Base-by-base conservation (phyloP, 257 asterid genomes). In the Fraxinus quadrangulata region DNA sequence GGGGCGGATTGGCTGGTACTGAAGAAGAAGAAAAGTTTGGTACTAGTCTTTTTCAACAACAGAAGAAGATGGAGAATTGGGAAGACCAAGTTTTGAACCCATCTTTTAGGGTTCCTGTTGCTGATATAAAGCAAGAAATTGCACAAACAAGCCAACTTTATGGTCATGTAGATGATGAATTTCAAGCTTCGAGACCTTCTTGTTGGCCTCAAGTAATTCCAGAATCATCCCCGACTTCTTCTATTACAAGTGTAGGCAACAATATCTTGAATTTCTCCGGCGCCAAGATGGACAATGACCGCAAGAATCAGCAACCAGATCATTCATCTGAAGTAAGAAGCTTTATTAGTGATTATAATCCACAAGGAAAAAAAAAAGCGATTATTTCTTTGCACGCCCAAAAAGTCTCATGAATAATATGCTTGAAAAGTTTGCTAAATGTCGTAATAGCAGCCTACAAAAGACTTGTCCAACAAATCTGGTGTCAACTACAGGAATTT, bases 31-130 rank as follows among this genome's bases (percentile, higher is more conserved):
- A 90, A 77, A 85, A 92, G 79, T 86, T 66, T 61, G 91, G 88
- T 23, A 87, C 72, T 1, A 76, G 88, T 83, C 84, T 84, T 71
- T 93, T 86, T 84, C 90, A 86, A 40, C 87, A 86, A 17, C 85
- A 84, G 72, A 89, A 89, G 92, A 90, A 92, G 81, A 31, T 89
- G 82, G 96, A 92, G 71, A 92, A 81, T 65, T 90, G 98, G 97
- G 97, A 90, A 77, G 91, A 87, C 45, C 93, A 89, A 76, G 86
- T 80, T 39, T 59, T 88, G 81, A 85, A 79, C 67, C 84, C 90
- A 42, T 21, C 84, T 69, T 81, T 85, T 51, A 85, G 89, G 84
- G 73, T 54, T 83, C 66, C 77, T 80, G 80, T 23, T 71, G 85
- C 4, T 81, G 87, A 89, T 85, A 94, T 90, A 80, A 91, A 93